These are phyloP conservation scores for Macrotyloma uniflorum DNA, from an alignment of 306 rosid genomes.

Conservation along the genomic window DNA sequence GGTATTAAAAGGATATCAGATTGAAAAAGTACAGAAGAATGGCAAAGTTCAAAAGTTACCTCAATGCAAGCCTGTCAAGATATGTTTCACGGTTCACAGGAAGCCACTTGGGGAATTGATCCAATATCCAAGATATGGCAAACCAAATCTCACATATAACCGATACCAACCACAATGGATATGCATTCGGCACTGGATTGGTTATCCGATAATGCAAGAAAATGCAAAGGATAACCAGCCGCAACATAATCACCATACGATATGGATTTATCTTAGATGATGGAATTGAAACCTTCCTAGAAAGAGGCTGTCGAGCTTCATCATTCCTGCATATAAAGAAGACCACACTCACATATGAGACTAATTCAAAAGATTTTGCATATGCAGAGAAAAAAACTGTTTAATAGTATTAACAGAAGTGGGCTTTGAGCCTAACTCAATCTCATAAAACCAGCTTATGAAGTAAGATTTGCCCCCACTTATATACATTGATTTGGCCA, in stretches of 20 bases:
- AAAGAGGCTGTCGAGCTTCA: slow-evolving; percentile 96
- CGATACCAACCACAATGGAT: slow-evolving; percentile 80
- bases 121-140: slow-evolving; percentile 94
- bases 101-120: slow-evolving; percentile 98
- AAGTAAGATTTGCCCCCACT: too few relatives aligned
- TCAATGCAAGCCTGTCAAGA: slow-evolving; percentile 88
- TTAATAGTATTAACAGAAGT: neutral
- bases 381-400: neutral
- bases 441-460: too few relatives aligned
- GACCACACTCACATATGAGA: neutral
- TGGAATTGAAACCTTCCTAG: slow-evolving; percentile 92
- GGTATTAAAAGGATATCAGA: slow-evolving; percentile 34
- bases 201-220: slow-evolving; percentile 96
- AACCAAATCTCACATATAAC: slow-evolving; percentile 99
- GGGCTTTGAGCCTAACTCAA: too few relatives aligned
- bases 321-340: slow-evolving; percentile 67
- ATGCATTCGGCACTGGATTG: slow-evolving; percentile 94
- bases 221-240: slow-evolving; percentile 72
- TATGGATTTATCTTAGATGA: slow-evolving; percentile 94
- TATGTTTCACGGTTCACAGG: slow-evolving; percentile 98
- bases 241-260: slow-evolving; percentile 90
- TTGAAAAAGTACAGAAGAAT: slow-evolving; percentile 12
- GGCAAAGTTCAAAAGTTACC: slow-evolving; percentile 47
- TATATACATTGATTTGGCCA: too few relatives aligned
- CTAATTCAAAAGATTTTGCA: slow-evolving; percentile 2